Conservation (phyloP, 75 land plant genomes). For the Cupressus sempervirens region DNA sequence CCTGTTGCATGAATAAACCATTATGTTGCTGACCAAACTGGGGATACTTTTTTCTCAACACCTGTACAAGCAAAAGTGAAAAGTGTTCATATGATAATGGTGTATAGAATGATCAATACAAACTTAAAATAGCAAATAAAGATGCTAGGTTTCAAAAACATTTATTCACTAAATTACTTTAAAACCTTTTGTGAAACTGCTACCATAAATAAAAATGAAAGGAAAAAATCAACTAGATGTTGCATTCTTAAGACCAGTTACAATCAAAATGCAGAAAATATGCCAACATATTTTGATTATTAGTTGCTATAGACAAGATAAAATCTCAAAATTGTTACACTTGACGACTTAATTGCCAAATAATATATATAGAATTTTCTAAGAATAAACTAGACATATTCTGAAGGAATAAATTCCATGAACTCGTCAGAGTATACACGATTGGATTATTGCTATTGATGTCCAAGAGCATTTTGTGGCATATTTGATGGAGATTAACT, state of each 20-base stretch:
- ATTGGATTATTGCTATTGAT: too few species aligned
- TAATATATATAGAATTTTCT: neutral
- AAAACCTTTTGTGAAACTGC: neutral
- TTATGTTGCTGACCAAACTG: conserved; percentile 94
- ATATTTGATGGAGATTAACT: too few species aligned
- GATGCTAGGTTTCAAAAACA: neutral
- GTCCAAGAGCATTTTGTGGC: too few species aligned
- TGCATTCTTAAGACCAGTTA: neutral
- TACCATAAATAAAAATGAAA: neutral
- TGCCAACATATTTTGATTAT: neutral
- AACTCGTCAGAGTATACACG: neutral
- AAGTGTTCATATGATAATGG: neutral
- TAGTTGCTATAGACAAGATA: neutral
- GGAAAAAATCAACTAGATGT: neutral
- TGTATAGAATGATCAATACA: neutral
- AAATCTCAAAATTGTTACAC: neutral
- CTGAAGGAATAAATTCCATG: neutral
- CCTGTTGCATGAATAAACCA: conserved; percentile 93
- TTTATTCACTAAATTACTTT: neutral
- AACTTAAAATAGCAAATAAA: neutral
- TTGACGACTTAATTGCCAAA: neutral
- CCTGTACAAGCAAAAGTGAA: conserved; percentile 26
- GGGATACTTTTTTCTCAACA: conserved; percentile 74
- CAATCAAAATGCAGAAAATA: neutral
- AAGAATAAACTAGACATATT: neutral